Evolutionary conservation across 2,329 filamentous ascomycete species (phyloP), one percentile per base, ranked within the genome.

Genomic region (Beauveria australis): DNA sequence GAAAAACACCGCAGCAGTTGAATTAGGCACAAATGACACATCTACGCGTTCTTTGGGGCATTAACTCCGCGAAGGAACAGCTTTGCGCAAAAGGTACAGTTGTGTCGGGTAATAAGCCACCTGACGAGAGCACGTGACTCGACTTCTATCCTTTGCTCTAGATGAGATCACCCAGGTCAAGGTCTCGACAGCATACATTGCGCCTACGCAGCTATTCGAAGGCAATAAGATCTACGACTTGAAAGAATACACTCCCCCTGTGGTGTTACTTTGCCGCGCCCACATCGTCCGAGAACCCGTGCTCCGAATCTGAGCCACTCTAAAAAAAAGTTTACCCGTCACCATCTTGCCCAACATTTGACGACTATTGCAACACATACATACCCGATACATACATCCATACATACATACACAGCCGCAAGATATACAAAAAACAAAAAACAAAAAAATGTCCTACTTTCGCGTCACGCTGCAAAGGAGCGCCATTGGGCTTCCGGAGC

Each of bases 401-500:
- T n/a, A 19, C 48, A 10, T 9, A 19, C 48, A 33, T 4, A n/a
- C n/a, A 19, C 18, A 33, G 44, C 46, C 26, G 22, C 19, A 37
- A 37, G 33, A 37, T 37, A 14, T 37, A 44, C 37, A 60, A 58
- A 62, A 60, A 24, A 3, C 2, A 4, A 24, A 28, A 28, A 7
- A 26, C 3, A 28, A 41, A 68, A 57, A 63, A 63, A 92, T 92
- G 88, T 80, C 86, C 61, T 96, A 84, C 81, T 97, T 97, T 81
- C 88, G 90, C 72, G 91, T 97, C 73, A 96, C 91, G 53, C 88
- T 96, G 61, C 84, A 94, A 76, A 90, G 92, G 71, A 92, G 89
- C 61, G 88, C 89, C 69, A 97, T 97, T 75, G 92, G 92, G 64
- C 86, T 97, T 52, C 92, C 93, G 6, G 77, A 84, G 69, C 88